Evolutionary conservation across 371 early-diverging fungal genomes (phyloP).

Genomic region (Haplosporangium sp.): DNA sequence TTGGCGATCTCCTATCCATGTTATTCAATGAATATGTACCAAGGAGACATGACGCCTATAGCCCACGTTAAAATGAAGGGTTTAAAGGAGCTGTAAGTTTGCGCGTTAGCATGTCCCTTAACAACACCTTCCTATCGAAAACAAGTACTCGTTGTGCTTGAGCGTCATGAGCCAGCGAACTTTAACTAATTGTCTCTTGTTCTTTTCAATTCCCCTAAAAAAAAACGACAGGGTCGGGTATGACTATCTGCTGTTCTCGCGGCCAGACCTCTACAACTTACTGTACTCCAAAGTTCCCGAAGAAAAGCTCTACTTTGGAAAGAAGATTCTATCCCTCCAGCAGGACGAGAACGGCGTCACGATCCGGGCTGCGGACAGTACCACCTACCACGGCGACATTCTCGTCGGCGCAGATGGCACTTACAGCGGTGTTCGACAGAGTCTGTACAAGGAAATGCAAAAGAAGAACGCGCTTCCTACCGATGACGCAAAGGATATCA

Average conservation of each 20-base stretch:
- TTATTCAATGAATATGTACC: neutral
- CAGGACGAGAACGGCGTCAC: slow-evolving; percentile 25
- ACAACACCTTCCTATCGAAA: neutral
- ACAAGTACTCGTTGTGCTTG: too few species aligned
- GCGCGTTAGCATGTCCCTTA: neutral
- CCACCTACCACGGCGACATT: slow-evolving; percentile 15
- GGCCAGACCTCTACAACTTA: slow-evolving; percentile 16
- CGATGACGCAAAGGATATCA: neutral
- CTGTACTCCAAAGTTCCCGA: slow-evolving; percentile 6
- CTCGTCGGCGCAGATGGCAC: slow-evolving; percentile 40
- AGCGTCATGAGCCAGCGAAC: too few species aligned
- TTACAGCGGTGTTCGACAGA: slow-evolving; percentile 24
- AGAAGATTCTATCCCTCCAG: slow-evolving; percentile 3
- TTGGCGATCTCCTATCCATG: slow-evolving; percentile 6
- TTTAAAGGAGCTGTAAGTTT: too few species aligned
- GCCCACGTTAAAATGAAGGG: too few species aligned
- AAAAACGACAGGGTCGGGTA: slow-evolving; percentile 5
- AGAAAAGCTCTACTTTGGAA: slow-evolving; percentile 13
- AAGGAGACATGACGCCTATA: neutral
- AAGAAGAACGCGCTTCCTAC: neutral
- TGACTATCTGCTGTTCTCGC: slow-evolving; percentile 9
- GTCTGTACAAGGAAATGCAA: slow-evolving; percentile 9
- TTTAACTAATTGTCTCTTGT: neutral
- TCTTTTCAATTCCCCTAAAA: neutral
- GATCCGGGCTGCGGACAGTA: slow-evolving; percentile 6